These are phyloP conservation scores for Letharia lupina DNA, from an alignment of 495 filamentous ascomycete genomes.

Conservation along the genomic window DNA sequence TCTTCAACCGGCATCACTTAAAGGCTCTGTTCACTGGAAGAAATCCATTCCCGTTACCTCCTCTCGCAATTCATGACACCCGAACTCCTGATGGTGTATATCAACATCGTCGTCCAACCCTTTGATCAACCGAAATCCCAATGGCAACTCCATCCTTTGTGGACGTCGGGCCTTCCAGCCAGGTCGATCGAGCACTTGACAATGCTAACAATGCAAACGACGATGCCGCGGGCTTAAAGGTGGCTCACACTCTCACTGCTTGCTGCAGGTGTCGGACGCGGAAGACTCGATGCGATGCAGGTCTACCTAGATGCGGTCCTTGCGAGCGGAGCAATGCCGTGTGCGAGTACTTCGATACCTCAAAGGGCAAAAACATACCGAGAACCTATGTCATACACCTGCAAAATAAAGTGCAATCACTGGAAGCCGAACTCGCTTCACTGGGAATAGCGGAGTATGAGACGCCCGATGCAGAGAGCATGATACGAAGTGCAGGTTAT, in stretches of 20 bases:
- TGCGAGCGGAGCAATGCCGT: conserved; percentile 82
- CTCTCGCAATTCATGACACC: background rate
- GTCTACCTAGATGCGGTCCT: conserved; percentile 80
- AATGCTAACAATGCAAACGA: conserved; percentile 30
- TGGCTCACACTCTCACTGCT: conserved; percentile 79
- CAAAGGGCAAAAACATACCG: conserved; percentile 66
- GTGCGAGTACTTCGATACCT: conserved; percentile 89
- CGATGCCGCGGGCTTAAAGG: conserved; percentile 43
- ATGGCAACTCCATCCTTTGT: background rate
- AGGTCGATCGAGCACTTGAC: background rate
- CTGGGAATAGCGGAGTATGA: conserved; percentile 58
- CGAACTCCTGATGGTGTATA: background rate
- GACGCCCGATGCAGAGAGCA: conserved; percentile 62
- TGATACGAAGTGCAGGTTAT: conserved; percentile 72
- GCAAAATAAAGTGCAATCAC: conserved; percentile 66
- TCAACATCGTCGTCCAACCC: background rate
- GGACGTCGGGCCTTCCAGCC: background rate
- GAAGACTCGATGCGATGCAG: conserved; percentile 89
- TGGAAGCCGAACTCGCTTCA: conserved; percentile 64
- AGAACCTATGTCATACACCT: conserved; percentile 82
- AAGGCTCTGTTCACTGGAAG: background rate
- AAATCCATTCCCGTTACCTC: background rate
- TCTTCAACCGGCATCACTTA: background rate
- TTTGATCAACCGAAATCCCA: background rate
- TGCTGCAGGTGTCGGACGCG: conserved; percentile 80